Percentiles rank a stretch among this genome's conserved stretches.
Evolutionary conservation across 1,284 basidiomycete genomes (phyloP).

Genomic region (Mycosarcoma mackinlayi): DNA sequence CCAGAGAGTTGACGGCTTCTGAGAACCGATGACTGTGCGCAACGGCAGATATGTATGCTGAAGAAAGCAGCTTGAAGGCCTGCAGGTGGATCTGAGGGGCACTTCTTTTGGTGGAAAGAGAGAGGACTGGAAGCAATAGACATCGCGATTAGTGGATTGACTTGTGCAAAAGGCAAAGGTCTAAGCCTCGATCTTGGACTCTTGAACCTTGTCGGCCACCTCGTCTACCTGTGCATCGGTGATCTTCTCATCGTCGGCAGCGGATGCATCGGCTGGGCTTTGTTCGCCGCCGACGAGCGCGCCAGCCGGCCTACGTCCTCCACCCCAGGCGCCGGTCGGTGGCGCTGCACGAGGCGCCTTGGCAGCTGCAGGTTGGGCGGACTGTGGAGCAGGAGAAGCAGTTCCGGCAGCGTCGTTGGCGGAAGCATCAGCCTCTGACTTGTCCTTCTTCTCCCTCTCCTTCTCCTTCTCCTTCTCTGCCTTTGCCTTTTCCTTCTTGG

Average conservation of each 20-base stretch:
- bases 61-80: constrained; percentile 23
- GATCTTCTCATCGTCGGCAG: constrained; percentile 12
- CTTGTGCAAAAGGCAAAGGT: background rate
- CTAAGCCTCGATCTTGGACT: constrained; percentile 44
- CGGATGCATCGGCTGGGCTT: constrained; percentile 6
- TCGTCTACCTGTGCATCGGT: constrained; percentile 39
- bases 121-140: background rate
- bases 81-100: constrained; percentile 3
- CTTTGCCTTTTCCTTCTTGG: constrained; percentile 57
- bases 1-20: constrained; percentile 13
- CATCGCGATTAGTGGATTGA: background rate
- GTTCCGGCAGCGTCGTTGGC: constrained; percentile 8
- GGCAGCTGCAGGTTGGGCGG: constrained; percentile 19
- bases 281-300: constrained; percentile 45
- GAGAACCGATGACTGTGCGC: background rate
- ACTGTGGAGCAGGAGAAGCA: constrained; percentile 22
- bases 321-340: constrained; percentile 58
- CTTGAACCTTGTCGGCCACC: constrained; percentile 39
- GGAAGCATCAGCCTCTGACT: no score
- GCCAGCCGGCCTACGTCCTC: constrained; percentile 58
- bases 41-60: constrained; percentile 10
- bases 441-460: constrained; percentile 48
- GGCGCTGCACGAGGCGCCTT: constrained; percentile 38
- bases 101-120: constrained; percentile 27
- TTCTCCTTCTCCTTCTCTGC: constrained; percentile 51